Conservation (phyloP, 345 rosid species). For the Populus alba region DNA sequence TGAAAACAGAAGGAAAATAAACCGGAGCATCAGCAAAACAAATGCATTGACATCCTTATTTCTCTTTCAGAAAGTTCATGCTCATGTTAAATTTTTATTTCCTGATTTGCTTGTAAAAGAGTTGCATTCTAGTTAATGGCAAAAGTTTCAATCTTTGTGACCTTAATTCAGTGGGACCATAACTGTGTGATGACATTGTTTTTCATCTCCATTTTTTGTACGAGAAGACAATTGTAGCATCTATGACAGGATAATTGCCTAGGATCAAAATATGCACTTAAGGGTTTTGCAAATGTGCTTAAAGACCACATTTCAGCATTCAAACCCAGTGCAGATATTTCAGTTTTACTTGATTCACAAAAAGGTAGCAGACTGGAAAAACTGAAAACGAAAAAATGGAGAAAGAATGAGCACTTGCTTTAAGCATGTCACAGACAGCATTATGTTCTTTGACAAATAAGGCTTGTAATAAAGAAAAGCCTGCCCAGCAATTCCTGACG, state of each 20-base stretch:
- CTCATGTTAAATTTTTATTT: neutral
- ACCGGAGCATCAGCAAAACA: neutral
- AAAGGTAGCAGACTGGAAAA: neutral
- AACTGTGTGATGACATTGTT: too few species aligned
- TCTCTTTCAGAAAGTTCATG: neutral
- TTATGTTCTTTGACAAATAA: constrained; percentile 71
- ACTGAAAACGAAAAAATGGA: neutral
- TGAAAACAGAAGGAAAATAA: constrained; percentile 5
- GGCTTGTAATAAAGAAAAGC: constrained; percentile 69
- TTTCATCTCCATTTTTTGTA: too few species aligned
- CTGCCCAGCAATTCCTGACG: constrained; percentile 75
- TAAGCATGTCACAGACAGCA: constrained; percentile 59
- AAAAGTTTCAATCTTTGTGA: too few species aligned
- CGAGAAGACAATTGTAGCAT: too few species aligned
- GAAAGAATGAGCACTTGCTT: constrained; percentile 31
- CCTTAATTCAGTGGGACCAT: too few species aligned
- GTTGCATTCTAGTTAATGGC: too few species aligned
- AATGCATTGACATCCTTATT: neutral
- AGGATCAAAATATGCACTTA: too few species aligned
- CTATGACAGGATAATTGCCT: too few species aligned
- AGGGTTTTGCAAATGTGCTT: too few species aligned
- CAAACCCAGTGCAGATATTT: too few species aligned
- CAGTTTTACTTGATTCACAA: too few species aligned
- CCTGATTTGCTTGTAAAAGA: neutral
- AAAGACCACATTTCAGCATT: too few species aligned